phyloP scores from a whole-genome alignment of 2,329 filamentous ascomycete species.

The Cryphonectria naterciae region DNA sequence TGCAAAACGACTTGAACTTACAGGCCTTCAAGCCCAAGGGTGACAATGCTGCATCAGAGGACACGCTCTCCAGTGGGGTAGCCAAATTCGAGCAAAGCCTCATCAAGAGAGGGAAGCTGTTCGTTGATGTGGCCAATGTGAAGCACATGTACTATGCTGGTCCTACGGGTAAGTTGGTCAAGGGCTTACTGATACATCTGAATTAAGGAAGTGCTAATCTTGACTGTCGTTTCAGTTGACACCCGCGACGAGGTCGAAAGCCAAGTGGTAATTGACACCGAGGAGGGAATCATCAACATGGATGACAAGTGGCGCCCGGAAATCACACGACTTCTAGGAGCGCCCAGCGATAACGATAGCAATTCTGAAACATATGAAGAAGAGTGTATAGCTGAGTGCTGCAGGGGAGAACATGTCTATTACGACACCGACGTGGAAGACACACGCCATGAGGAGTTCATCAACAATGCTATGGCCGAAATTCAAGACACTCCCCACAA shows the following conservation, averaged over 20 bases:
- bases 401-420: not conserved
- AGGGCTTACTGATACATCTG: no score
- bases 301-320: no score
- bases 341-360: not conserved
- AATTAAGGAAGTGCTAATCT: no score
- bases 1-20: not conserved
- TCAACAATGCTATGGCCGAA: conserved; percentile 5
- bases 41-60: no score
- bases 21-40: no score
- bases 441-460: conserved; percentile 2
- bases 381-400: conserved; percentile 6
- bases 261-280: conserved; percentile 37
- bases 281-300: conserved; percentile 6
- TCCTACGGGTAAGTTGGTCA: conserved; percentile 20
- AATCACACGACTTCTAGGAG: no score
- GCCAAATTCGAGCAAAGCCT: not conserved
- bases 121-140: conserved; percentile 19
- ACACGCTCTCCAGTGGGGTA: no score
- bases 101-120: conserved; percentile 19
- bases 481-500: not conserved
- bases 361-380: not conserved
- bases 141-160: conserved; percentile 37
- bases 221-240: not conserved
- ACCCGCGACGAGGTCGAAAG: conserved; percentile 36
- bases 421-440: not conserved